A percentile compares a stretch with the other conserved stretches of the same genome.
phyloP scores from a whole-genome alignment of 306 rosid genomes.

The Alnus rubra region DNA sequence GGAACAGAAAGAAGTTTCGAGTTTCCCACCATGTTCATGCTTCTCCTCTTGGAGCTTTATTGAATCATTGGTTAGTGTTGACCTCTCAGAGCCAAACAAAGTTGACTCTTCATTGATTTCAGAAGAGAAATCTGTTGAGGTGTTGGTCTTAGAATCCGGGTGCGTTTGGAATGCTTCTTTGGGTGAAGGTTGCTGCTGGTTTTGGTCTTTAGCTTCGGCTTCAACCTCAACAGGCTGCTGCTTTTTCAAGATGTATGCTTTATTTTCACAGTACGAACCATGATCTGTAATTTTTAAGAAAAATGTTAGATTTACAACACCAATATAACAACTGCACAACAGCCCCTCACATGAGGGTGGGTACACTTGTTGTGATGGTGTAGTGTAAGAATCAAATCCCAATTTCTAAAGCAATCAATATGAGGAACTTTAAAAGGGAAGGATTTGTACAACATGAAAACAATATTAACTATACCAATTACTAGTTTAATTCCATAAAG shows the following conservation, averaged over 20 bases:
- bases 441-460: background rate
- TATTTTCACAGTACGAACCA: conserved; percentile 31
- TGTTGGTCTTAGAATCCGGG: conserved; percentile 22
- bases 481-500: background rate
- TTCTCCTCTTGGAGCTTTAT: conserved; percentile 47
- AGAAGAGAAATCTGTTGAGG: conserved; percentile 36
- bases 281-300: conserved; percentile 32
- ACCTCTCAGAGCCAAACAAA: conserved; percentile 48
- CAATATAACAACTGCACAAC: too few species aligned
- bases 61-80: conserved; percentile 50
- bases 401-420: conserved; percentile 8
- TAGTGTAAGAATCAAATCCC: too few species aligned
- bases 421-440: background rate
- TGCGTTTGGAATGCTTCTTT: conserved; percentile 19
- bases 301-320: too few species aligned
- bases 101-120: conserved; percentile 59
- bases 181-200: conserved; percentile 21
- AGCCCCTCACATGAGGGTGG: too few species aligned
- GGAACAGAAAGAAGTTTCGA: conserved; percentile 45
- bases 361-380: too few species aligned
- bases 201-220: conserved; percentile 21
- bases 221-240: conserved; percentile 25
- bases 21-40: conserved; percentile 23
- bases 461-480: background rate
- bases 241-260: conserved; percentile 18